A percentile compares a stretch with the other conserved stretches of the same genome.
phyloP scores from a whole-genome alignment of 2,329 filamentous ascomycete genomes.

The Peltaster fructicola region DNA sequence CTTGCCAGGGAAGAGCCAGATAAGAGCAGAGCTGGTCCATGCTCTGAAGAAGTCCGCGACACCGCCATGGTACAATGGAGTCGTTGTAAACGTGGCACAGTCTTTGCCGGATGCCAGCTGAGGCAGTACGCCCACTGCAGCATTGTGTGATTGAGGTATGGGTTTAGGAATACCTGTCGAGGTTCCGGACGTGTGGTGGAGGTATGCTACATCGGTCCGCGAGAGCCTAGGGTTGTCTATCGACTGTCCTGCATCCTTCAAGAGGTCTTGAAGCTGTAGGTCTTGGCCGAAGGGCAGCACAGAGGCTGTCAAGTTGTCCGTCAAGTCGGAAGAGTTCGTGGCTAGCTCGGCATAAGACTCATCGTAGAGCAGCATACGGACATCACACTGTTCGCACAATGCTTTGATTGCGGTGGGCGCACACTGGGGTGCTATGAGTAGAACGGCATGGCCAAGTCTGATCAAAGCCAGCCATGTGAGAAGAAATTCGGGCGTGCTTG shows the following conservation, averaged over 20 bases:
- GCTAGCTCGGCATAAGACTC: slow-evolving; percentile 20
- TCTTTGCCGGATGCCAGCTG: slow-evolving; percentile 21
- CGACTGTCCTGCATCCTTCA: not conserved
- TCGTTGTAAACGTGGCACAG: slow-evolving; percentile 43
- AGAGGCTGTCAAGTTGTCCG: slow-evolving; percentile 1
- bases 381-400: slow-evolving; percentile 32
- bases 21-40: slow-evolving; percentile 41
- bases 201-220: slow-evolving; percentile 33
- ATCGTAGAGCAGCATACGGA: slow-evolving; percentile 30
- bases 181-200: slow-evolving; percentile 48
- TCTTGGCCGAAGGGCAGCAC: slow-evolving; percentile 2
- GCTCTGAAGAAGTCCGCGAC: slow-evolving; percentile 44
- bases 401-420: slow-evolving; percentile 31
- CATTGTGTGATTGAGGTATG: slow-evolving; percentile 40
- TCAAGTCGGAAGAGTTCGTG: slow-evolving; percentile 1
- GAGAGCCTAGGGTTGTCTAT: slow-evolving; percentile 5
- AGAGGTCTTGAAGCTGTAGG: not conserved
- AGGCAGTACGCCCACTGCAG: slow-evolving; percentile 37
- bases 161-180: slow-evolving; percentile 46
- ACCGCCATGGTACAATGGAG: slow-evolving; percentile 48
- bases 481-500: slow-evolving; percentile 40
- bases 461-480: slow-evolving; percentile 44
- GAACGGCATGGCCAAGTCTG: slow-evolving; percentile 34
- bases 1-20: slow-evolving; percentile 46
- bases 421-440: slow-evolving; percentile 38